Evolutionary conservation across 1,139 yeast species (phyloP).

Genomic region (Yamadazyma songkhlaensis): DNA sequence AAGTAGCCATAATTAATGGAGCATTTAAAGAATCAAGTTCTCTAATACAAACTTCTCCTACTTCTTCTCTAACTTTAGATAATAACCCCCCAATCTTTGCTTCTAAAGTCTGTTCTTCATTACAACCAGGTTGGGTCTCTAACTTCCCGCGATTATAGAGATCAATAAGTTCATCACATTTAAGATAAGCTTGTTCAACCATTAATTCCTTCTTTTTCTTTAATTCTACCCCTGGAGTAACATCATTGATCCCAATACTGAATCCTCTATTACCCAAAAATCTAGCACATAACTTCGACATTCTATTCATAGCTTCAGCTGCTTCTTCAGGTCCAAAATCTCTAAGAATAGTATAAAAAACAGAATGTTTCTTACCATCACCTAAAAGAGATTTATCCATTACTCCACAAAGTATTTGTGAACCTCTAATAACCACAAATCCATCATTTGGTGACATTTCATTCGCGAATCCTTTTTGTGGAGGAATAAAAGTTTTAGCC

Average conservation of each 20-base stretch:
- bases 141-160: constrained; percentile 79
- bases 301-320: constrained; percentile 93
- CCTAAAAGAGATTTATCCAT: constrained; percentile 97
- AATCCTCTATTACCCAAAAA: constrained; percentile 93
- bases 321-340: constrained; percentile 97
- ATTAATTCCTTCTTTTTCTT: constrained; percentile 77
- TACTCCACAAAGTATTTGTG: constrained; percentile 84
- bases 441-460: constrained; percentile 99
- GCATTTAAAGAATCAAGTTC: constrained; percentile 91
- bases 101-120: constrained; percentile 96
- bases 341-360: constrained; percentile 88
- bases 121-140: constrained; percentile 99
- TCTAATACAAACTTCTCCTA: constrained; percentile 94
- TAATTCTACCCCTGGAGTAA: constrained; percentile 84
- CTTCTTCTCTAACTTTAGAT: constrained; percentile 98
- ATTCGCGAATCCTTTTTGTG: constrained; percentile 63
- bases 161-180: constrained; percentile 89
- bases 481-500: constrained; percentile 83
- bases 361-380: constrained; percentile 97
- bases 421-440: constrained; percentile 83
- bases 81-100: constrained; percentile 95
- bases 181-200: constrained; percentile 87
- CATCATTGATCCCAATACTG: constrained; percentile 96
- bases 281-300: constrained; percentile 97
- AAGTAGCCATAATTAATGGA: constrained; percentile 97